Evolutionary conservation across 176 grass and related monocot genomes (phyloP).

Genomic region (Otatea glauca): DNA sequence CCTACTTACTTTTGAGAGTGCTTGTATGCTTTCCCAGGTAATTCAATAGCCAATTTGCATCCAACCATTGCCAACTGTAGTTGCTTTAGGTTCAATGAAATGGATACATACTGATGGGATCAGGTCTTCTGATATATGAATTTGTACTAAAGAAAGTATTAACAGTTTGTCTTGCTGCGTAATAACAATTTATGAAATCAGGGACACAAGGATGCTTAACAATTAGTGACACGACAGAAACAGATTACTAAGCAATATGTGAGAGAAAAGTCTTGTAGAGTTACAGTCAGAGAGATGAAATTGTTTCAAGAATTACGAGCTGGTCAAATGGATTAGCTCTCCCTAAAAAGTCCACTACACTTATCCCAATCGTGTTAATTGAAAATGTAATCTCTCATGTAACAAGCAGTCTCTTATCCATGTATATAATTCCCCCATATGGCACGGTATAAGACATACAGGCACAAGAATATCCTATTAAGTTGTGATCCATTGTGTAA

Average conservation of each 20-base stretch:
- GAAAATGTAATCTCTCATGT: not conserved
- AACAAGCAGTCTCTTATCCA: not conserved
- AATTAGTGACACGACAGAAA: not conserved
- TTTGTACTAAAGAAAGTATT: not conserved
- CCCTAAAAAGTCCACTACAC: not conserved
- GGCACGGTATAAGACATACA: not conserved
- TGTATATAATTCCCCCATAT: not conserved
- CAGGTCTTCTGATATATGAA: not conserved
- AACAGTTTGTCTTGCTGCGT: not conserved
- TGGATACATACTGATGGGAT: not conserved
- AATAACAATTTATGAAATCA: not conserved
- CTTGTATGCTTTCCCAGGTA: not conserved
- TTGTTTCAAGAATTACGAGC: slow-evolving; percentile 5
- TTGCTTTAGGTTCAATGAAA: not conserved
- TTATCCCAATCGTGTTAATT: not conserved
- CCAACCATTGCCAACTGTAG: not conserved
- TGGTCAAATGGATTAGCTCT: not conserved
- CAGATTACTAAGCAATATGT: not conserved
- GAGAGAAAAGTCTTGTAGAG: not conserved
- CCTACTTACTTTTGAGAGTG: not conserved
- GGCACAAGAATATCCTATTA: not conserved
- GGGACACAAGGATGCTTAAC: not conserved
- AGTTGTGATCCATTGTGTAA: not conserved
- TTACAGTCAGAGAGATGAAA: not conserved
- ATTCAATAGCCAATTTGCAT: not conserved